Percentiles rank a stretch among this genome's conserved stretches.
Evolutionary conservation across 345 rosid species (phyloP).

Genomic region (Populus tremula): DNA sequence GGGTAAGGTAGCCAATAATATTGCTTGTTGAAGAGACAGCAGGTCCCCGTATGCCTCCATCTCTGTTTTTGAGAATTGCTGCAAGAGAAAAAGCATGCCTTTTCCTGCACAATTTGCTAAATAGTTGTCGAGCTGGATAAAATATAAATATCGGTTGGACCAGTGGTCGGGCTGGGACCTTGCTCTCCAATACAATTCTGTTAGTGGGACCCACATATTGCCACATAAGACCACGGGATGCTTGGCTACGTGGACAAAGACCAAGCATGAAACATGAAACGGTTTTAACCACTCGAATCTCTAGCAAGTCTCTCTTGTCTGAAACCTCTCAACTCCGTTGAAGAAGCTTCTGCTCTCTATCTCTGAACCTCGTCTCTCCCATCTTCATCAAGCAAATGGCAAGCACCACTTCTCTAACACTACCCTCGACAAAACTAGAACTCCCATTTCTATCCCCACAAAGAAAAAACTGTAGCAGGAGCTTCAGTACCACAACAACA

Average conservation of each 20-base stretch:
- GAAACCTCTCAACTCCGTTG: not conserved
- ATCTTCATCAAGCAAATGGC: constrained; percentile 20
- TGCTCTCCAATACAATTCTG: too few relatives aligned
- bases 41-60: not conserved
- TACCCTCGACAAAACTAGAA: constrained; percentile 24
- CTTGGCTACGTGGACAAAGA: constrained; percentile 13
- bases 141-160: too few relatives aligned
- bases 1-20: too few relatives aligned
- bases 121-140: too few relatives aligned
- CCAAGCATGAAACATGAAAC: not conserved
- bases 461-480: constrained; percentile 1
- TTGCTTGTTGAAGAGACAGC: not conserved
- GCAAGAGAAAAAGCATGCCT: too few relatives aligned
- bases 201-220: not conserved
- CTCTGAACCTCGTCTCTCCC: not conserved
- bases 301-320: not conserved
- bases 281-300: not conserved
- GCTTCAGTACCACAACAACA: not conserved
- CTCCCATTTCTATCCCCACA: constrained; percentile 21
- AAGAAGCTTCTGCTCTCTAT: too few relatives aligned
- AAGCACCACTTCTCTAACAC: constrained; percentile 26
- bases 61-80: too few relatives aligned
- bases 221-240: not conserved
- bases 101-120: too few relatives aligned
- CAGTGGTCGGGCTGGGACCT: too few relatives aligned